phyloP scores from a whole-genome alignment of 495 filamentous ascomycete species.

The Xylaria venustula region DNA sequence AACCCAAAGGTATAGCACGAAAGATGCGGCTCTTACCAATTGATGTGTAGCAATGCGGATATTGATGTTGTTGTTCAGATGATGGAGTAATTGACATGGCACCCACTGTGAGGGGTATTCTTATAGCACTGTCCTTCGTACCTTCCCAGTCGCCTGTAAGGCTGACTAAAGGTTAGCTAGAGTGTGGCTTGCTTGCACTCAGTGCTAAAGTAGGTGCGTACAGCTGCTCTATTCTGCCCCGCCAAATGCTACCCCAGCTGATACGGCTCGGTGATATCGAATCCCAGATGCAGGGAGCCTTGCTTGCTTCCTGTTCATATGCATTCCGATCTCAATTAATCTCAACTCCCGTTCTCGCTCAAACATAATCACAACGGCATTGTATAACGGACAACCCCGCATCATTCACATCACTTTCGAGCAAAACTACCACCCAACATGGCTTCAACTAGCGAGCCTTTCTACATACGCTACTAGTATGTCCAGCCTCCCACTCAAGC shows the following conservation, averaged over 20 bases:
- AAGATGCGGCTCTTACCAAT: no score
- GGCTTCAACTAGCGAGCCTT: constrained; percentile 60
- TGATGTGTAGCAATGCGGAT: no score
- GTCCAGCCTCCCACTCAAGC: constrained; percentile 17
- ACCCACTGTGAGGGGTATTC: no score
- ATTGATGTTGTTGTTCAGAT: no score
- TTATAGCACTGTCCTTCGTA: no score
- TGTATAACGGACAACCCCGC: not conserved
- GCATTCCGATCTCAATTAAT: not conserved
- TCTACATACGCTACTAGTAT: constrained; percentile 98
- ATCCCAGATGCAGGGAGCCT: constrained; percentile 6
- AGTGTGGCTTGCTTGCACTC: not conserved
- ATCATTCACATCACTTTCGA: not conserved
- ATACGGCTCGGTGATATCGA: constrained; percentile 10
- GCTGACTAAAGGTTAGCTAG: not conserved
- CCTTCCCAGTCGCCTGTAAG: no score
- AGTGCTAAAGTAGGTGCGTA: not conserved
- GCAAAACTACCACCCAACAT: constrained; percentile 9
- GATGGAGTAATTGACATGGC: no score
- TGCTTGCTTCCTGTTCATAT: not conserved
- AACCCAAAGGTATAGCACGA: no score
- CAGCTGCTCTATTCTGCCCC: no score
- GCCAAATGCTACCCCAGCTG: constrained; percentile 6
- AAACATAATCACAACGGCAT: not conserved
- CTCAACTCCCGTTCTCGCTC: not conserved